A percentile compares a stretch with the other conserved stretches of the same genome.
phyloP scores from a whole-genome alignment of 148 eudicot genomes.

The Rhododendron henanense region DNA sequence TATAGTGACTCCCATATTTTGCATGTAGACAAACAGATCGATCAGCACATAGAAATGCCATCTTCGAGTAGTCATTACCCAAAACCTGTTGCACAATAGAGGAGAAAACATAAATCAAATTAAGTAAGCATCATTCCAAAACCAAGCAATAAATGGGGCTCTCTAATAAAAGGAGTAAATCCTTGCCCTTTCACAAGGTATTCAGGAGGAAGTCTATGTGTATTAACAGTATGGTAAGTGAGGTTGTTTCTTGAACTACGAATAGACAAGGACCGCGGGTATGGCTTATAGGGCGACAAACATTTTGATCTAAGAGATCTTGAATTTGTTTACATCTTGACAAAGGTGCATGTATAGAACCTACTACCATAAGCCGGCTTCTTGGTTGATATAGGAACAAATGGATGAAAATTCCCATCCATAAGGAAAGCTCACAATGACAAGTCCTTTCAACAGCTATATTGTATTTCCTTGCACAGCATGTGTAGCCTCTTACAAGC shows the following conservation, averaged over 20 bases:
- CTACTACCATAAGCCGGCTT: not conserved
- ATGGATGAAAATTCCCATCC: not conserved
- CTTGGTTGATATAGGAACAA: not conserved
- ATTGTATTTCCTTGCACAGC: not conserved
- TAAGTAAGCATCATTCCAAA: not conserved
- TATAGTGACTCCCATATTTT: conserved; percentile 87
- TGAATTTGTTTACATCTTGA: not conserved
- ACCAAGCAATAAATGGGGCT: not conserved
- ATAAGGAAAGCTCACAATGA: not conserved
- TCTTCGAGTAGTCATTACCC: conserved; percentile 86
- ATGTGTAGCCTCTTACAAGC: not conserved
- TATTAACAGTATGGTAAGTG: not conserved
- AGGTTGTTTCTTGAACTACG: not conserved
- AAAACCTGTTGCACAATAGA: conserved; percentile 44
- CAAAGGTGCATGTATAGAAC: not conserved
- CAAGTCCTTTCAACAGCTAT: not conserved
- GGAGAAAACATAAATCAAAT: not conserved
- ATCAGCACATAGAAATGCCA: conserved; percentile 92
- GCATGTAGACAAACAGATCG: conserved; percentile 85
- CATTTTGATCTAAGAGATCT: not conserved
- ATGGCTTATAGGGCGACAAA: not conserved
- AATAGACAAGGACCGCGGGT: not conserved
- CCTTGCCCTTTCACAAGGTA: not conserved
- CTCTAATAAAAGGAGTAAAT: not conserved
- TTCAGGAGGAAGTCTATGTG: not conserved